phyloP scores from a whole-genome alignment of 2,329 filamentous ascomycete species.

The Teratosphaeria epicoccoides region DNA sequence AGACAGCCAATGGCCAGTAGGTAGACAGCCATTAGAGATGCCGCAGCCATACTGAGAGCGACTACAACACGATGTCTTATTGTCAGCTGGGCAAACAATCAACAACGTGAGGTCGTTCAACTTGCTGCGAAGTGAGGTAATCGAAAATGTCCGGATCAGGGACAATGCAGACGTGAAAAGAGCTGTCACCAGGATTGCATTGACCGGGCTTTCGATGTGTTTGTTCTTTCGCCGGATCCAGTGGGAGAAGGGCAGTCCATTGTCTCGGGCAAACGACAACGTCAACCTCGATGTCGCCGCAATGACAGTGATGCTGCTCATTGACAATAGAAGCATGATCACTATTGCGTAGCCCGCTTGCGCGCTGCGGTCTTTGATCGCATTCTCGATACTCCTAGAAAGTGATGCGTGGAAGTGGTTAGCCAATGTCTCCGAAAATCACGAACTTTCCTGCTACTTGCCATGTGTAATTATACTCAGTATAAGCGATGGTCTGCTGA shows the following conservation, averaged over 20 bases:
- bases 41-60: slow-evolving; percentile 32
- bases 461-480: not conserved
- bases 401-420: too few species aligned
- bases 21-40: slow-evolving; percentile 33
- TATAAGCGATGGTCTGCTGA: not conserved
- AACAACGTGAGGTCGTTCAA: not conserved
- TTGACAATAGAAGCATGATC: slow-evolving; percentile 19
- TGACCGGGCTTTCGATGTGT: slow-evolving; percentile 16
- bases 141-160: slow-evolving; percentile 14
- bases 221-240: slow-evolving; percentile 24
- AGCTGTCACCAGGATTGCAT: slow-evolving; percentile 21
- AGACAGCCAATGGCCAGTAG: slow-evolving; percentile 29
- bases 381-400: not conserved
- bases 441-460: too few species aligned
- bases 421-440: too few species aligned
- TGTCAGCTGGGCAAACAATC: not conserved
- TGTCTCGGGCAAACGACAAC: slow-evolving; percentile 32
- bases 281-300: slow-evolving; percentile 31
- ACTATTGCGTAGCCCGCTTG: slow-evolving; percentile 22
- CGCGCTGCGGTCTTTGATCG: slow-evolving; percentile 6
- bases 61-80: slow-evolving; percentile 22
- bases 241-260: slow-evolving; percentile 28
- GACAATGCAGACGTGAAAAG: slow-evolving; percentile 18
- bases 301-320: slow-evolving; percentile 30
- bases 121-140: not conserved